These are phyloP conservation scores for Pleurotus salmoneostramineus DNA, from an alignment of 768 basidiomycete species.

Conservation along the genomic window DNA sequence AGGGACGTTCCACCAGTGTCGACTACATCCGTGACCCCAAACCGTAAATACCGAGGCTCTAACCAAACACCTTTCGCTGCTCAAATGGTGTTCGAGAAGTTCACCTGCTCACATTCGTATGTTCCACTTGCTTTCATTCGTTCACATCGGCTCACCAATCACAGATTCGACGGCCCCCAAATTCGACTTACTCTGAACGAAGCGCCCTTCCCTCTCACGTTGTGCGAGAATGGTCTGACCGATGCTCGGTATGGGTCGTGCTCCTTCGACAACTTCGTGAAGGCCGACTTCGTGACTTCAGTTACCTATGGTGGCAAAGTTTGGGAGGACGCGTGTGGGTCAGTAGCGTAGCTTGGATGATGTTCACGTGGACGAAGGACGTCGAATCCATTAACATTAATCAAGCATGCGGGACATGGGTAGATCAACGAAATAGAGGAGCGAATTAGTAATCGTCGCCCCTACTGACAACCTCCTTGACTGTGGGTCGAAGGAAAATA, in stretches of 20 bases:
- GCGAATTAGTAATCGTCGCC: slow-evolving; percentile 71
- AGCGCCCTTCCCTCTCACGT: slow-evolving; percentile 30
- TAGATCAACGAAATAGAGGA: slow-evolving; percentile 9
- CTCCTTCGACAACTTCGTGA: slow-evolving; percentile 29
- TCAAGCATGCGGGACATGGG: not conserved
- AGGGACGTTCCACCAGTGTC: slow-evolving; percentile 29
- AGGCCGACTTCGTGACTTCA: slow-evolving; percentile 17
- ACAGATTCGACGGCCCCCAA: slow-evolving; percentile 30
- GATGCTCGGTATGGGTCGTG: slow-evolving; percentile 32
- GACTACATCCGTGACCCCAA: slow-evolving; percentile 15
- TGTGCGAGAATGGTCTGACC: slow-evolving; percentile 22
- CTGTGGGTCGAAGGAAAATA: slow-evolving; percentile 78
- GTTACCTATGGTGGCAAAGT: slow-evolving; percentile 24
- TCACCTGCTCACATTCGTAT: slow-evolving; percentile 31
- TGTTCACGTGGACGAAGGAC: not conserved
- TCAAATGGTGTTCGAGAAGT: slow-evolving; percentile 39
- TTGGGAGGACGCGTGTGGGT: slow-evolving; percentile 32
- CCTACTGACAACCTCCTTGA: slow-evolving; percentile 81
- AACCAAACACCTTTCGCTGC: slow-evolving; percentile 39
- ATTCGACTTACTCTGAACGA: slow-evolving; percentile 38
- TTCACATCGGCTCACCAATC: slow-evolving; percentile 3
- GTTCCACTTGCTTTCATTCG: not conserved
- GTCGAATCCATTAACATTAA: too few species aligned
- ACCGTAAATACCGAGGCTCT: slow-evolving; percentile 33
- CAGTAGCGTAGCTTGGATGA: not conserved